A percentile compares a stretch with the other conserved stretches of the same genome.
These are phyloP conservation scores for Moringa oleifera DNA, from an alignment of 345 rosid genomes.

Conservation along the genomic window DNA sequence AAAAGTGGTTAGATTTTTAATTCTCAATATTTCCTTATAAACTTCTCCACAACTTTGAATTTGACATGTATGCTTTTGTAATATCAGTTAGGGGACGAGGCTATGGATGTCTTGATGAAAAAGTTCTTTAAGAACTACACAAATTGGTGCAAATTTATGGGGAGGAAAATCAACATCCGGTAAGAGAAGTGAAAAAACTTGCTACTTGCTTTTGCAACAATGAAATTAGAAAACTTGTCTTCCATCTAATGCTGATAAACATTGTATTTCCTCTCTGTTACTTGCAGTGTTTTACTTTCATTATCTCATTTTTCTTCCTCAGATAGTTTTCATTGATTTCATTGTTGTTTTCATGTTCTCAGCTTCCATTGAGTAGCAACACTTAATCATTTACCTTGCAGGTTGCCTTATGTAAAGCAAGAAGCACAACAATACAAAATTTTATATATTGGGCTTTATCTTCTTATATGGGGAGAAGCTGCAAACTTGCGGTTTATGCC, in stretches of 20 bases:
- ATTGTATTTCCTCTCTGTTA: neutral
- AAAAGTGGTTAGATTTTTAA: conserved; percentile 41
- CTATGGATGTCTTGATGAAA: conserved; percentile 75
- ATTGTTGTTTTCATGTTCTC: conserved; percentile 7
- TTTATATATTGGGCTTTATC: conserved; percentile 81
- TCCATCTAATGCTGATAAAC: neutral
- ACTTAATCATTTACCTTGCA: conserved; percentile 30
- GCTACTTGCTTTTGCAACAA: neutral
- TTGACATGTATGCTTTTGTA: conserved; percentile 18
- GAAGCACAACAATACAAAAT: conserved; percentile 86
- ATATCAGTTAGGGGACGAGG: conserved; percentile 62
- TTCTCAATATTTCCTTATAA: conserved; percentile 8
- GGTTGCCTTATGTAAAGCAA: conserved; percentile 69
- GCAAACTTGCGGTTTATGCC: conserved; percentile 94
- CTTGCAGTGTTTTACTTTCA: neutral
- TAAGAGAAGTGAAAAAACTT: conserved; percentile 22
- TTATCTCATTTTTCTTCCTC: neutral
- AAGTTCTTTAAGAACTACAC: conserved; percentile 86
- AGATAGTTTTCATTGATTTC: neutral
- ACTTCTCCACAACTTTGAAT: conserved; percentile 9
- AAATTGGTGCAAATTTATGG: conserved; percentile 82
- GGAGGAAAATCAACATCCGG: conserved; percentile 75
- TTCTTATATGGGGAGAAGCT: conserved; percentile 99
- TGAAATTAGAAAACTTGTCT: neutral
- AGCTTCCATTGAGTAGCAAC: conserved; percentile 13